These are phyloP conservation scores for Penicillium sp. DNA, from an alignment of 2,329 filamentous ascomycete species.

Conservation along the genomic window DNA sequence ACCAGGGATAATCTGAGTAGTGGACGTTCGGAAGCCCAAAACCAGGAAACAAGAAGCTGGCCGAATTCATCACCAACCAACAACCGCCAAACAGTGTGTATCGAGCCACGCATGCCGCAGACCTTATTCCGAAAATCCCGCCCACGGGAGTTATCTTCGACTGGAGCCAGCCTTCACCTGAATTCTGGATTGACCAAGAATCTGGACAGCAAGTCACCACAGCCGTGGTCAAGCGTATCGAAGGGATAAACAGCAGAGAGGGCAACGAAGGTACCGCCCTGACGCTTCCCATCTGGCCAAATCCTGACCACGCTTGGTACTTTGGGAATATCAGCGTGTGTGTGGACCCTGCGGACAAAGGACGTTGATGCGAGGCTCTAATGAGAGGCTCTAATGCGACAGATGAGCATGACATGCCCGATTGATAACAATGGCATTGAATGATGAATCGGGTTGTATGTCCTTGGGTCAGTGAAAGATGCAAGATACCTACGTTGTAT, in stretches of 20 bases:
- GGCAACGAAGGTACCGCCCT: too few species aligned
- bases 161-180: constrained; percentile 4
- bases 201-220: neutral
- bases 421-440: neutral
- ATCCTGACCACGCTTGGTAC: constrained; percentile 3
- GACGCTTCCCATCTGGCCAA: neutral
- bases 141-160: neutral
- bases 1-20: neutral
- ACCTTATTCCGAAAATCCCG: neutral
- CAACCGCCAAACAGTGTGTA: neutral
- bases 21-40: constrained; percentile 4
- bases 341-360: neutral
- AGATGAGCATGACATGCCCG: too few species aligned
- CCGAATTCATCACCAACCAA: constrained; percentile 3
- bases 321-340: constrained; percentile 2
- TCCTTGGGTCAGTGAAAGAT: too few species aligned
- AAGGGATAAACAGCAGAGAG: neutral
- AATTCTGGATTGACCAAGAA: constrained; percentile 1
- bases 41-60: constrained; percentile 1
- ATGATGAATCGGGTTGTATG: neutral
- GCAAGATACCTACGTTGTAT: too few species aligned
- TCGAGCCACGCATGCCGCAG: neutral
- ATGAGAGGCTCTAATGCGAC: too few species aligned
- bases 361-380: too few species aligned
- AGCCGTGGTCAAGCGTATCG: neutral